A percentile compares a stretch with the other conserved stretches of the same genome.
phyloP scores from a whole-genome alignment of 306 rosid species.

The Ormosia emarginata region DNA sequence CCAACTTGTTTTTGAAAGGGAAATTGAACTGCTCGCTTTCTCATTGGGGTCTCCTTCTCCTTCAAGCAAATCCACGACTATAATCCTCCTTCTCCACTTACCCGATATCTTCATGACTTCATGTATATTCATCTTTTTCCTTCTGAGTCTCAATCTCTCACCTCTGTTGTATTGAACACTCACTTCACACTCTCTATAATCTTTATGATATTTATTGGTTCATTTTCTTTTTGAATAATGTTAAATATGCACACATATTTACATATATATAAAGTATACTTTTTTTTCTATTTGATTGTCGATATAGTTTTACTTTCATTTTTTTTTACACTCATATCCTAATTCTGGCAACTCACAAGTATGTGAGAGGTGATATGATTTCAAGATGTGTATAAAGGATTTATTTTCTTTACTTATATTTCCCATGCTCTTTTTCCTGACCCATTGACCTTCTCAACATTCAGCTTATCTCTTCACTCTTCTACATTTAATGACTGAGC shows the following conservation, averaged over 20 bases:
- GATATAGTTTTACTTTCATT: too few relatives aligned
- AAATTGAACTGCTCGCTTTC: constrained; percentile 65
- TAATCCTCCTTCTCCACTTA: too few relatives aligned
- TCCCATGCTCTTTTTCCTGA: constrained; percentile 21
- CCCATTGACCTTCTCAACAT: constrained; percentile 13
- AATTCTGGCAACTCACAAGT: too few relatives aligned
- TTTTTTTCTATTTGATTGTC: too few relatives aligned
- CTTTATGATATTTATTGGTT: background rate
- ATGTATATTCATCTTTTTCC: background rate
- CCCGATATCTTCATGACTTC: constrained; percentile 37
- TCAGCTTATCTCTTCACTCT: constrained; percentile 12
- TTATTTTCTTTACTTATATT: background rate
- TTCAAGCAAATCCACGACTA: constrained; percentile 33
- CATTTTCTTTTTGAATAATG: background rate
- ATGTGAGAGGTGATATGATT: too few relatives aligned
- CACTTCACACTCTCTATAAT: background rate
- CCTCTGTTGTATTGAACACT: background rate
- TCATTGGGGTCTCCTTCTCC: constrained; percentile 10
- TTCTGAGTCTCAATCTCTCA: background rate
- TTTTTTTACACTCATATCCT: too few relatives aligned
- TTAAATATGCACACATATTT: too few relatives aligned
- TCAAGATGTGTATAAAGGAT: too few relatives aligned
- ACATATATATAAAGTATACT: too few relatives aligned
- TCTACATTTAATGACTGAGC: constrained; percentile 18
- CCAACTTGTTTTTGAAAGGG: background rate